Base-by-base conservation (phyloP, 768 basidiomycete genomes). In the Auriscalpium vulgare region DNA sequence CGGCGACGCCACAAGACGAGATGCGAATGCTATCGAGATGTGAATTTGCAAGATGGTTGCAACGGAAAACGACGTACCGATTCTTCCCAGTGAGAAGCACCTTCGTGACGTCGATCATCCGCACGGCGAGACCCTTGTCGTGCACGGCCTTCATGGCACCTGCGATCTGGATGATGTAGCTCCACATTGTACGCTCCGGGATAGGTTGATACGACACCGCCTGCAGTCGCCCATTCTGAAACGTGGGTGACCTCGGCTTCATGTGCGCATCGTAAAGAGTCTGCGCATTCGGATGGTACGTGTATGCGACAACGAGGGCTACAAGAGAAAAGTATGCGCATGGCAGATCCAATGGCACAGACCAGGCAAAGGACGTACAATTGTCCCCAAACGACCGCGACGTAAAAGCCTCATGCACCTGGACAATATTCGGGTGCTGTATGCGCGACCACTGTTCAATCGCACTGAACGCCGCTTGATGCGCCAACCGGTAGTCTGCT, bases 291-390 rank as follows among this genome's bases (percentile, higher is more conserved):
- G 97, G 84, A 65, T 94, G 84, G 68, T 91, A 97, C 40, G 91
- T 84, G 66, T 94, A 97, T 0, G 87, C 90, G 16, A 98, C 86
- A 37, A 98, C 84, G 34, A 99, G 80, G 9, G 97, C 95, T 95
- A 53, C 57, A 17, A 46, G 37, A 46, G 37, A 35, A 47, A 37
- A 51, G 52, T 56, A 44, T 17, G 29, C 44, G 56, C 56, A 37
- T 29, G 29, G 7, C 4, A 29, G 29, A 29, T 56, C 10, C 51
- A 36, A 43, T 19, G 35, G 51, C 8, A 59, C 53, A 53, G n/a
- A 37, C n/a, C 50, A 34, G 9, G 50, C 56, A 47, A 8, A 43
- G 48, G 13, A 75, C 87, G 51, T 65, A 95, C 95, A 98, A 62
- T 85, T 87, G 67, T 98, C 97, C 54, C 84, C 83, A 69, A 99